Evolutionary conservation across 2,329 filamentous ascomycete species (phyloP).

Genomic region (Fusarium lateritium): DNA sequence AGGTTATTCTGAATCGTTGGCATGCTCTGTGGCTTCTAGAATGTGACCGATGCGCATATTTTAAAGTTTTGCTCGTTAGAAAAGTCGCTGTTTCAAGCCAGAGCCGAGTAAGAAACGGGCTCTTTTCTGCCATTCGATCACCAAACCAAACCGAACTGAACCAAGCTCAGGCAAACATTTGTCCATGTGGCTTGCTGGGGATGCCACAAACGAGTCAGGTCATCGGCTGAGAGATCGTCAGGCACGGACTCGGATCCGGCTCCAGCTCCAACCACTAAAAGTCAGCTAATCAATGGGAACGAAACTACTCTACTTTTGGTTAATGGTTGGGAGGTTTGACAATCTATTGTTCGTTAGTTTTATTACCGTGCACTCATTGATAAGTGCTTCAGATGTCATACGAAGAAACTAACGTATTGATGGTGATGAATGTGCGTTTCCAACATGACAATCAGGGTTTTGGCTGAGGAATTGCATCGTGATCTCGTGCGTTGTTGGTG

Average conservation of each 20-base stretch:
- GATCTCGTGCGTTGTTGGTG: background rate
- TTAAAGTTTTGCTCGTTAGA: slow-evolving; percentile 4
- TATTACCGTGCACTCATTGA: slow-evolving; percentile 1
- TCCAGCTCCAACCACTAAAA: slow-evolving; percentile 25
- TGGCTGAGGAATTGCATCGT: background rate
- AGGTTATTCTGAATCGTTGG: slow-evolving; percentile 16
- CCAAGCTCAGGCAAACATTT: background rate
- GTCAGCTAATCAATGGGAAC: slow-evolving; percentile 10
- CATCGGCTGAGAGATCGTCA: slow-evolving; percentile 44
- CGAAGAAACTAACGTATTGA: no score
- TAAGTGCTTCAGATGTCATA: background rate
- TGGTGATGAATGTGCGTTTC: background rate
- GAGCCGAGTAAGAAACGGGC: slow-evolving; percentile 1
- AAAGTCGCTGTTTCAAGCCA: slow-evolving; percentile 18
- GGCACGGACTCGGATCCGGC: slow-evolving; percentile 45
- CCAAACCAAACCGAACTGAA: background rate
- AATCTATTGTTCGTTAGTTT: slow-evolving; percentile 30
- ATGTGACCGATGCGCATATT: slow-evolving; percentile 4
- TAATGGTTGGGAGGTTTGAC: slow-evolving; percentile 22
- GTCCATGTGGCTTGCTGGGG: slow-evolving; percentile 21
- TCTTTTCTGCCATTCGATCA: background rate
- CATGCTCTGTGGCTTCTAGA: slow-evolving; percentile 15
- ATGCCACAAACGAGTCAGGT: slow-evolving; percentile 42
- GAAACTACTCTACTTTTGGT: slow-evolving; percentile 41
- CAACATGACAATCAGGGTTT: background rate